Conservation (phyloP, 768 basidiomycete genomes). For the Hysterangium stoloniferum region DNA sequence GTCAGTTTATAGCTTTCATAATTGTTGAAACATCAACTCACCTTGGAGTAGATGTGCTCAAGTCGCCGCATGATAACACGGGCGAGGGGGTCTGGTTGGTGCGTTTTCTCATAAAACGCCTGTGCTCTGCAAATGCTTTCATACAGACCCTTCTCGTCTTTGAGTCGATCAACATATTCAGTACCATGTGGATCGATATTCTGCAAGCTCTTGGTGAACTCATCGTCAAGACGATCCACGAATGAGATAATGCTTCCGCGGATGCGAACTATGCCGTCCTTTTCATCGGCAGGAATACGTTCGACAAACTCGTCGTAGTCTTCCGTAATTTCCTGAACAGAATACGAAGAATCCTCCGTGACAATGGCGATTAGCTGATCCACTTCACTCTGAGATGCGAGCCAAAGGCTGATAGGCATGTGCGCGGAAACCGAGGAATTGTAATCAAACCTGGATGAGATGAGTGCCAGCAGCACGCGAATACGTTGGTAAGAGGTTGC, state of each 20-base stretch:
- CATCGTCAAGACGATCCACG: constrained; percentile 93
- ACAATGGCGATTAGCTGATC: constrained; percentile 82
- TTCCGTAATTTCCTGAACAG: constrained; percentile 76
- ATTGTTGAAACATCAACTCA: constrained; percentile 24
- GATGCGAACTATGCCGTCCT: constrained; percentile 70
- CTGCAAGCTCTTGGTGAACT: constrained; percentile 95
- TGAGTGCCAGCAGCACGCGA: constrained; percentile 85
- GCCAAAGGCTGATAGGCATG: constrained; percentile 92
- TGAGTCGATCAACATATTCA: constrained; percentile 96
- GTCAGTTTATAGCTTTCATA: constrained; percentile 7
- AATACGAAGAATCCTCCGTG: constrained; percentile 61
- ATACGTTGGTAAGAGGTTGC: constrained; percentile 88
- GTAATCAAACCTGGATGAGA: constrained; percentile 96
- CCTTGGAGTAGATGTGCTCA: constrained; percentile 98
- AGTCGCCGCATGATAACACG: constrained; percentile 91
- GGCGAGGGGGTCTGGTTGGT: constrained; percentile 69
- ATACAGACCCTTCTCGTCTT: constrained; percentile 93
- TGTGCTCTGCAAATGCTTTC: constrained; percentile 90
- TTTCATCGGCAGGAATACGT: constrained; percentile 65
- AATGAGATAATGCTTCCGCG: constrained; percentile 95
- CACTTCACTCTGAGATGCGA: constrained; percentile 78
- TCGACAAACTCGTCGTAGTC: constrained; percentile 92
- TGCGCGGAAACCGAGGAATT: constrained; percentile 77
- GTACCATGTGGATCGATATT: constrained; percentile 98
- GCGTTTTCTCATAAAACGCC: constrained; percentile 79